phyloP scores from a whole-genome alignment of 306 rosid species.

The Dalbergia cultrata region DNA sequence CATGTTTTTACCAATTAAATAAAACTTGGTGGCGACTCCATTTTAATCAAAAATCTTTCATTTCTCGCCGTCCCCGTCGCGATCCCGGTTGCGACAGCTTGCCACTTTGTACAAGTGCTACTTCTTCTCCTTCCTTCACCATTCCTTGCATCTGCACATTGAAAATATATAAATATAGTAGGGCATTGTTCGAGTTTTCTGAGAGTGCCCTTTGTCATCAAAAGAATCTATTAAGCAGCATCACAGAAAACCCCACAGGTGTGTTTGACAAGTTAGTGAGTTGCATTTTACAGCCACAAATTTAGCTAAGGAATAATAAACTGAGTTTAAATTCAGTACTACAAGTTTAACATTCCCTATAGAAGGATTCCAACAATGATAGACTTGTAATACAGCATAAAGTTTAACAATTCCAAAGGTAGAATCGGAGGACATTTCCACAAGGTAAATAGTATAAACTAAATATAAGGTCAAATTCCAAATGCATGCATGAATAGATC shows the following conservation, averaged over 20 bases:
- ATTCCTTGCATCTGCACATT: constrained; percentile 82
- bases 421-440: too few relatives aligned
- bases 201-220: not conserved
- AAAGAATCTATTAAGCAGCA: not conserved
- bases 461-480: too few relatives aligned
- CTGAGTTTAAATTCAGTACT: not conserved
- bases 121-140: constrained; percentile 97
- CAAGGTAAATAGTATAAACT: too few relatives aligned
- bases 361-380: not conserved
- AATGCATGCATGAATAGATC: not conserved
- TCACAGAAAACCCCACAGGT: not conserved
- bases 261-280: not conserved
- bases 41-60: too few relatives aligned
- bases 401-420: too few relatives aligned
- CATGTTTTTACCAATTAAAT: too few relatives aligned
- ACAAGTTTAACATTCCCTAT: not conserved
- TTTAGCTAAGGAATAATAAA: not conserved
- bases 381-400: too few relatives aligned
- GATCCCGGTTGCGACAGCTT: too few relatives aligned
- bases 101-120: constrained; percentile 95
- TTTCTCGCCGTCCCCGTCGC: too few relatives aligned
- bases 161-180: not conserved
- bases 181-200: not conserved
- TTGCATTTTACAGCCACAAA: not conserved
- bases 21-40: too few relatives aligned